Evolutionary conservation across 495 filamentous ascomycete genomes (phyloP).

Genomic region (Aspergillus asperescens): DNA sequence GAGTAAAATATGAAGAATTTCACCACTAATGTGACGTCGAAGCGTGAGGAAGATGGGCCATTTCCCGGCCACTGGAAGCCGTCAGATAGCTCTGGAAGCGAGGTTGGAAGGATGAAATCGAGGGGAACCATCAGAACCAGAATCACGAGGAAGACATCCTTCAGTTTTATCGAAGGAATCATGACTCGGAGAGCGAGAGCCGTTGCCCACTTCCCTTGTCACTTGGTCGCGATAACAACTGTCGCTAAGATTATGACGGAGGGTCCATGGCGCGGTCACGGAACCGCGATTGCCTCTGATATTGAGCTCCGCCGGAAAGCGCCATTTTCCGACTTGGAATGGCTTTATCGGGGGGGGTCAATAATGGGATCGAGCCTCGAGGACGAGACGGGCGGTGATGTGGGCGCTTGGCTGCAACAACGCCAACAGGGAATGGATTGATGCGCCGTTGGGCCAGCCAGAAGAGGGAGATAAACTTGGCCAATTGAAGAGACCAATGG

Average conservation of each 20-base stretch:
- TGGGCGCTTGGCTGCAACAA: too few relatives aligned
- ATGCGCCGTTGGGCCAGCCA: slow-evolving; percentile 3
- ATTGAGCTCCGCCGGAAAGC: slow-evolving; percentile 5
- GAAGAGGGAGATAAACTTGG: slow-evolving; percentile 6
- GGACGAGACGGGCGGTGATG: background rate
- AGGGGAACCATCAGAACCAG: background rate
- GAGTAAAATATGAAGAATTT: background rate
- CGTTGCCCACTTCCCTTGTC: slow-evolving; percentile 2
- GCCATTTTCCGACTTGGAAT: slow-evolving; percentile 11
- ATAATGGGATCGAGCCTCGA: background rate
- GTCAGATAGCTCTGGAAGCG: background rate
- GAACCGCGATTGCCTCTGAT: slow-evolving; percentile 13
- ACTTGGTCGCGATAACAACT: background rate
- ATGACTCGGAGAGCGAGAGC: slow-evolving; percentile 1
- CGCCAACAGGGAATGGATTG: background rate
- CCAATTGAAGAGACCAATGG: background rate
- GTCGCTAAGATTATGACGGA: slow-evolving; percentile 6
- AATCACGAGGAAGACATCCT: background rate
- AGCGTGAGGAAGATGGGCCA: background rate
- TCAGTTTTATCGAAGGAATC: slow-evolving; percentile 1
- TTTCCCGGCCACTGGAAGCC: background rate
- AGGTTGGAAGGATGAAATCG: background rate
- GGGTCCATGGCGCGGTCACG: slow-evolving; percentile 1
- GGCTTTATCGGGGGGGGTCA: background rate
- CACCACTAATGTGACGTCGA: slow-evolving; percentile 9